Evolutionary conservation across 176 grass and related monocot species (phyloP).

Genomic region (Cenchrus americanus): DNA sequence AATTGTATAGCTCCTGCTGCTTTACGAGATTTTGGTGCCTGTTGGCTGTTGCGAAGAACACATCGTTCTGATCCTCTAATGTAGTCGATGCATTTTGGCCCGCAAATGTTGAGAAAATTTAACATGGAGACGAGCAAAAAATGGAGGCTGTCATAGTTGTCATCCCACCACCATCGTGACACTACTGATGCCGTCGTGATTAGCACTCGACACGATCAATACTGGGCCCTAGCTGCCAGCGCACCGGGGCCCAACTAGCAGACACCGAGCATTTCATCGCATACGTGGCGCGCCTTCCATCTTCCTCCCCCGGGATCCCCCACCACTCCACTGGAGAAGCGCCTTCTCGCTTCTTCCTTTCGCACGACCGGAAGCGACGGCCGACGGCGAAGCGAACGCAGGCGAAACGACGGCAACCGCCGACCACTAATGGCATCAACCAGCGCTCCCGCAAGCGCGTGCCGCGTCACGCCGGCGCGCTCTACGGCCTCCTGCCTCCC

Average conservation of each 20-base stretch:
- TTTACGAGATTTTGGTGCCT: constrained; percentile 46
- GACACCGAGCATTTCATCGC: background rate
- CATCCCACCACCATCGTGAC: background rate
- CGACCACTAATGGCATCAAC: constrained; percentile 29
- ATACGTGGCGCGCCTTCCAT: constrained; percentile 40
- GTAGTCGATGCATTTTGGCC: constrained; percentile 29
- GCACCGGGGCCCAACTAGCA: background rate
- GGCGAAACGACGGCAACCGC: background rate
- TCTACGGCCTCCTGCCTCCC: background rate
- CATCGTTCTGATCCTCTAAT: constrained; percentile 26
- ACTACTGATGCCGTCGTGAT: background rate
- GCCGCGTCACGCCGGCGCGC: constrained; percentile 26
- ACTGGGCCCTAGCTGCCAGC: constrained; percentile 3
- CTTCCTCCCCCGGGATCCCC: background rate
- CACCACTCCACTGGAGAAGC: constrained; percentile 26
- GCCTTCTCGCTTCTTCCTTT: background rate
- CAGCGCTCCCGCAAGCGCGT: constrained; percentile 23
- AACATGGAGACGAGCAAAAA: background rate
- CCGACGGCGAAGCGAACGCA: background rate
- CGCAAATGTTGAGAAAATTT: background rate
- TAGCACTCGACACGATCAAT: background rate
- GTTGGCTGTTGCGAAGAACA: constrained; percentile 27
- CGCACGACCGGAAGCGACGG: constrained; percentile 8
- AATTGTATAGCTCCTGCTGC: constrained; percentile 51
- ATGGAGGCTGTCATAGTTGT: background rate